Base-by-base conservation (phyloP, 805 yeast species). In the Candida caryicola region DNA sequence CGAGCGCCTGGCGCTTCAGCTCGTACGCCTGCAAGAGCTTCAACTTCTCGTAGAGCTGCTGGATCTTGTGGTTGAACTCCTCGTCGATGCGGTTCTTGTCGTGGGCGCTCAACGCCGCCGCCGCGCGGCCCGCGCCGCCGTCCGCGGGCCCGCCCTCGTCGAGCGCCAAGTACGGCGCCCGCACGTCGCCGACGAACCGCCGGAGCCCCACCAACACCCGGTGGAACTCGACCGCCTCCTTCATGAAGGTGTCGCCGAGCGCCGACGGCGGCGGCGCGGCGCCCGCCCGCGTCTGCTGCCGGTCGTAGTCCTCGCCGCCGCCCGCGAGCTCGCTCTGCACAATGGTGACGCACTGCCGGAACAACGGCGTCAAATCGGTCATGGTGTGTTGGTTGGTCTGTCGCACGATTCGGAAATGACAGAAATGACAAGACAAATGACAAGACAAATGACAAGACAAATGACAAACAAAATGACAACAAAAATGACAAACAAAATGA, bases 21-120 rank as follows among this genome's bases (percentile, higher is more conserved):
- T 82, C 86, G 46, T 82, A 78, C 2, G 64, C 59, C 40, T 74
- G 78, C 34, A 77, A 52, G 37, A 65, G 53, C 41, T 72, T 74
- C 33, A 77, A 64, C 50, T 77, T 72, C 40, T 74, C 76, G 43
- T 70, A 70, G 45, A 76, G 63, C 40, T 70, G 69, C 46, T 76
- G 81, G 32, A 79, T 48, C 50, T 76, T 74, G 17, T 71, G 49
- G 40, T 77, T 69, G 30, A 77, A 65, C 41, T 77, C 79, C 33
- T 76, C 73, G 46, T 79, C 85, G 16, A 80, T 67, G 26, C 69
- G 66, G 43, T 77, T 77, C 48, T 78, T 75, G 28, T 78, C 81
- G 7, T 59, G 65, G 21, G 69, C 66, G 17, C 71, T 49, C 54
- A 76, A 62, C 5, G 46, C 48, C 9, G 34, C 33, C 3, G 25